These are phyloP conservation scores for Lasiosphaeria miniovina DNA, from an alignment of 495 filamentous ascomycete species.

Conservation along the genomic window DNA sequence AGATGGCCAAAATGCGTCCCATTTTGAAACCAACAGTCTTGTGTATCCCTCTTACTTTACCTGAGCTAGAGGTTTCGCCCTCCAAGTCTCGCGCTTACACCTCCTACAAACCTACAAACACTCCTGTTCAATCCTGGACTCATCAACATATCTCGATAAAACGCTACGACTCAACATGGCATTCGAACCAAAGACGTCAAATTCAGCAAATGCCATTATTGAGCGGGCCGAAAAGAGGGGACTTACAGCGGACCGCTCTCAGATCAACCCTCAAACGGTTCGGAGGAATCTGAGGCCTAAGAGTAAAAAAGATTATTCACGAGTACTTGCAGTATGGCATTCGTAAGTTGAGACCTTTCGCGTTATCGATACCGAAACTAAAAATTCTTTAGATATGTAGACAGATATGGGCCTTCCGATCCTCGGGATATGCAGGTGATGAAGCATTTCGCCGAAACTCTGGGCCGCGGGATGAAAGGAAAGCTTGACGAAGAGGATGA, in stretches of 20 bases:
- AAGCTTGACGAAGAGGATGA: slow-evolving; percentile 2
- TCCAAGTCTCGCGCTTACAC: too few relatives aligned
- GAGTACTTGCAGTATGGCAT: slow-evolving; percentile 7
- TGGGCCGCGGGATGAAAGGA: neutral
- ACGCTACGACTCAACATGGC: neutral
- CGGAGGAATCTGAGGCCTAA: slow-evolving; percentile 11
- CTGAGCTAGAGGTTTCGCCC: too few relatives aligned
- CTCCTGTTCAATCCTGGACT: slow-evolving; percentile 7
- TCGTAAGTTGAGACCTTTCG: slow-evolving; percentile 2
- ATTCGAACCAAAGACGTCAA: neutral
- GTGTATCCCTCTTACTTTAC: too few relatives aligned
- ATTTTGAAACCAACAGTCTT: too few relatives aligned
- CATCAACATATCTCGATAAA: slow-evolving; percentile 1
- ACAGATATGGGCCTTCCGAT: slow-evolving; percentile 11
- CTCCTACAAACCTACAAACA: too few relatives aligned
- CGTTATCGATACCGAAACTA: neutral
- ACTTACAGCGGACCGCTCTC: neutral
- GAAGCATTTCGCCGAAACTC: slow-evolving; percentile 9
- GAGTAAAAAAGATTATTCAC: slow-evolving; percentile 5
- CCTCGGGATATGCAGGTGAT: slow-evolving; percentile 10
- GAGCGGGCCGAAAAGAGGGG: slow-evolving; percentile 8
- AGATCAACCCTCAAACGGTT: slow-evolving; percentile 8
- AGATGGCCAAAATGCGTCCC: too few relatives aligned
- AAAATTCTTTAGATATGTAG: neutral
- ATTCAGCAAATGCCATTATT: slow-evolving; percentile 12